Base-by-base conservation (phyloP, 2,329 filamentous ascomycete genomes). In the Phaeophleospora eucalypticola region DNA sequence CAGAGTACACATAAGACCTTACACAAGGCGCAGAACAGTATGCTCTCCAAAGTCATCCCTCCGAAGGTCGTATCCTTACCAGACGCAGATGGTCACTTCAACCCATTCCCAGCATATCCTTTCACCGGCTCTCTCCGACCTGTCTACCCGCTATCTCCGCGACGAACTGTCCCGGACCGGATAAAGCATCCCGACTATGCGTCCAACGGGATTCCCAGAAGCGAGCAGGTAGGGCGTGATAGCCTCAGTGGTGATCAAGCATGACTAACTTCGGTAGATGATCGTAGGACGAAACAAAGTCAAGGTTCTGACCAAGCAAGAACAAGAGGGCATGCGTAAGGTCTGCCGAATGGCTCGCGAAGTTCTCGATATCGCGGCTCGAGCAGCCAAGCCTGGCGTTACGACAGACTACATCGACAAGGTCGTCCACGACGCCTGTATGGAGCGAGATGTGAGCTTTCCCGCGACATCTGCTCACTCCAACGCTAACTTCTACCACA, bases 371-470 rank as follows among this genome's bases (percentile, higher is more conserved):
- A 86, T 95, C 63, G 89, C 90, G 1, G 93, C 89, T 0, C 82
- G 84, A 12, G 91, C 85, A 42, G 72, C 86, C 37, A 85, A 83
- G 64, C 91, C 93, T n/a, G 93, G 93, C 40, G 85, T 97, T 27
- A 96, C 91, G 4, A 97, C 93, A 4, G 93, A 98, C 65, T 84
- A 94, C 61, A 89, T 98, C 49, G 93, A 98, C 65, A 86, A 94
- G 70, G 76, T 97, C 53, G 90, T 95, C 34, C 93, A 98, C 74
- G 88, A 95, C 60, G 93, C 91, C 42, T 96, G 89, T 65, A 74
- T 97, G 56, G 91, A 96, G 71, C 81, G 93, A 70, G 81, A 96
- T 58, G 91, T 96, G 72, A 72, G 86, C 68, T 32, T 20, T 21
- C 15, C 15, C 4, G 36, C 10, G 8, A 35, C 8, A 14, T 17